Evolutionary conservation across 1,284 basidiomycete genomes (phyloP).

Genomic region (Abortiporus biennis): DNA sequence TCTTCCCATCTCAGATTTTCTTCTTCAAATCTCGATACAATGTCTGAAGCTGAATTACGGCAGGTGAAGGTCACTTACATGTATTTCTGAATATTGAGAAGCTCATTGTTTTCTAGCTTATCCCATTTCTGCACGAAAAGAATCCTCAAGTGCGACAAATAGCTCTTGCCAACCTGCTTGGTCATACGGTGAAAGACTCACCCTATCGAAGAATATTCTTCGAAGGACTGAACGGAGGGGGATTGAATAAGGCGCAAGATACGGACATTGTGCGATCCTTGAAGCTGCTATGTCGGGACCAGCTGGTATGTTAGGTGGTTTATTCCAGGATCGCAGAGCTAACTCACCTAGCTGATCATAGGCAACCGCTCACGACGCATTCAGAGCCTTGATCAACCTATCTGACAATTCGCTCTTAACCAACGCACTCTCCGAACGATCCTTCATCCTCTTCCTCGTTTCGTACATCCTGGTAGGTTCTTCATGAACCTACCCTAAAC

Average conservation of each 20-base stretch:
- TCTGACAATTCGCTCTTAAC: conserved; percentile 79
- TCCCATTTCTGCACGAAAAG: conserved; percentile 81
- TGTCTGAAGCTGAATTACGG: neutral
- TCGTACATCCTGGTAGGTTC: conserved; percentile 84
- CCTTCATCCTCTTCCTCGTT: conserved; percentile 81
- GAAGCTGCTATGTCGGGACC: conserved; percentile 83
- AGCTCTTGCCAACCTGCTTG: conserved; percentile 78
- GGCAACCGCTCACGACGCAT: conserved; percentile 93
- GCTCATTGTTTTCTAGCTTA: conserved; percentile 45
- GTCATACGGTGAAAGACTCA: conserved; percentile 71
- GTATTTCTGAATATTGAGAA: neutral
- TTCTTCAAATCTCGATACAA: neutral
- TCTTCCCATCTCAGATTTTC: too few relatives aligned
- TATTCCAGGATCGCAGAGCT: conserved; percentile 3
- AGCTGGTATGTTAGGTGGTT: conserved; percentile 47
- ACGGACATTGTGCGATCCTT: conserved; percentile 69
- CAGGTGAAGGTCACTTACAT: neutral
- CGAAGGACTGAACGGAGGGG: conserved; percentile 44
- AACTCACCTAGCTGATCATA: conserved; percentile 27
- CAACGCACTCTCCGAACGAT: conserved; percentile 63
- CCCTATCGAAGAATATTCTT: conserved; percentile 76
- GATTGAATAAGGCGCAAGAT: conserved; percentile 57
- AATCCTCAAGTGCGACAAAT: conserved; percentile 87
- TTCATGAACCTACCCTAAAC: neutral
- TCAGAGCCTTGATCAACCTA: conserved; percentile 91